Percentiles rank a stretch among this genome's conserved stretches.
phyloP scores from a whole-genome alignment of 2,329 filamentous ascomycete species.

The Corniculantispora saksenae region DNA sequence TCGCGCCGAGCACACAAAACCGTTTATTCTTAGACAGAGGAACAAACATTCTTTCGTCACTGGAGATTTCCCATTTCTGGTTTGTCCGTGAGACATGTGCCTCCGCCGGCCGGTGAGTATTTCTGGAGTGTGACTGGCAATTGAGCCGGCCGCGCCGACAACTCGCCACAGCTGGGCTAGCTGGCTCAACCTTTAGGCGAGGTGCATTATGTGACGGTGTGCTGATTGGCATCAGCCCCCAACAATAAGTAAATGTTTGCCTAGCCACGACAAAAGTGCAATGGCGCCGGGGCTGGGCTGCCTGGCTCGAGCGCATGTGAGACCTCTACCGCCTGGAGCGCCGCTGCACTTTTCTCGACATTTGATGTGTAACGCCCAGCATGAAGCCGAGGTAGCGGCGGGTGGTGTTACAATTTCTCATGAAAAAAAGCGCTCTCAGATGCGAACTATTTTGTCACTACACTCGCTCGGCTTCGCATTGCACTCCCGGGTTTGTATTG shows the following conservation, averaged over 20 bases:
- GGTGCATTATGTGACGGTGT: not conserved
- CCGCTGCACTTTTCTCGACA: not conserved
- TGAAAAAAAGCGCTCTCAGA: not conserved
- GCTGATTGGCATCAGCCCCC: not conserved
- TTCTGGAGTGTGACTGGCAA: not conserved
- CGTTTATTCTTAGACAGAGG: not conserved
- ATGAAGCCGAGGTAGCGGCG: constrained; percentile 4
- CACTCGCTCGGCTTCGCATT: not conserved
- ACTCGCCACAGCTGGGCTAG: not conserved
- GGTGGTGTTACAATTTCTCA: not conserved
- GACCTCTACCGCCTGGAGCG: constrained; percentile 5
- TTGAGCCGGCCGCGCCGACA: not conserved
- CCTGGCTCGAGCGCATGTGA: constrained; percentile 18
- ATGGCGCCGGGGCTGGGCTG: not conserved
- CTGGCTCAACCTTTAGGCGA: not conserved
- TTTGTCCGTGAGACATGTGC: constrained; percentile 1
- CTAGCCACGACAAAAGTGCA: not conserved
- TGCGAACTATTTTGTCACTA: not conserved
- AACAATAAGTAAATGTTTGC: constrained; percentile 8
- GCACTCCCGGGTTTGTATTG: not conserved
- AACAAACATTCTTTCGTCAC: not conserved
- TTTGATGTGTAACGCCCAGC: not conserved
- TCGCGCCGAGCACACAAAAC: not conserved
- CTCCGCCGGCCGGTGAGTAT: not conserved
- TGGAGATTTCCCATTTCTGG: not conserved